Evolutionary conservation across 257 asterid genomes (phyloP).

Genomic region (Lycium barbarum): DNA sequence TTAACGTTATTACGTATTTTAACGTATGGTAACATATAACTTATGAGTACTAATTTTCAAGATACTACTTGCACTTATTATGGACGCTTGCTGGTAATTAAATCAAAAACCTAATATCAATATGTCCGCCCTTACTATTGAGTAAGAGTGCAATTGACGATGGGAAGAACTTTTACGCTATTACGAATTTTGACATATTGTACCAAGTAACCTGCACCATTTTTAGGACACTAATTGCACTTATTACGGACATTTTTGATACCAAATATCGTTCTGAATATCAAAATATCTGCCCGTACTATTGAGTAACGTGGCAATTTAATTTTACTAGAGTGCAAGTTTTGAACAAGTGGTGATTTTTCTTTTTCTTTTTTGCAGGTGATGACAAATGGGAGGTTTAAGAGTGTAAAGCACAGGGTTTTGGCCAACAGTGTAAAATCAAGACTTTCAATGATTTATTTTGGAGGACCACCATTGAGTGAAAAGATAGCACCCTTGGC

Average conservation of each 20-base stretch:
- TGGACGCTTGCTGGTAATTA: too few relatives aligned
- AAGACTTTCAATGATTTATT: conserved; percentile 50
- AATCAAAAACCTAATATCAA: too few relatives aligned
- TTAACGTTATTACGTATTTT: too few relatives aligned
- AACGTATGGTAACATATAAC: too few relatives aligned
- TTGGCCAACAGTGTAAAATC: conserved; percentile 41
- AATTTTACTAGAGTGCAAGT: neutral
- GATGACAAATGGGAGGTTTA: conserved; percentile 53
- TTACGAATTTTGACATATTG: neutral
- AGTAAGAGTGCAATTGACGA: neutral
- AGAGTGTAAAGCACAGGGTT: conserved; percentile 48
- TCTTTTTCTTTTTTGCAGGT: conserved; percentile 34
- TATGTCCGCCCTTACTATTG: neutral
- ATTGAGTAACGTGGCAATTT: too few relatives aligned
- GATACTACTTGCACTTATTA: too few relatives aligned
- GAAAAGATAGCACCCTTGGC: conserved; percentile 51
- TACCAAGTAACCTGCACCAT: neutral
- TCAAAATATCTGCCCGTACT: neutral
- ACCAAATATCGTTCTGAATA: neutral
- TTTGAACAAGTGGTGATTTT: neutral
- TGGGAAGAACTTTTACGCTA: neutral
- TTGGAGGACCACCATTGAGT: conserved; percentile 54
- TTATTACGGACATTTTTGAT: neutral
- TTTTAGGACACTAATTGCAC: neutral
- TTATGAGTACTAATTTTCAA: too few relatives aligned